These are phyloP conservation scores for Leccinum rimulosum DNA, from an alignment of 768 basidiomycete genomes.

Conservation along the genomic window DNA sequence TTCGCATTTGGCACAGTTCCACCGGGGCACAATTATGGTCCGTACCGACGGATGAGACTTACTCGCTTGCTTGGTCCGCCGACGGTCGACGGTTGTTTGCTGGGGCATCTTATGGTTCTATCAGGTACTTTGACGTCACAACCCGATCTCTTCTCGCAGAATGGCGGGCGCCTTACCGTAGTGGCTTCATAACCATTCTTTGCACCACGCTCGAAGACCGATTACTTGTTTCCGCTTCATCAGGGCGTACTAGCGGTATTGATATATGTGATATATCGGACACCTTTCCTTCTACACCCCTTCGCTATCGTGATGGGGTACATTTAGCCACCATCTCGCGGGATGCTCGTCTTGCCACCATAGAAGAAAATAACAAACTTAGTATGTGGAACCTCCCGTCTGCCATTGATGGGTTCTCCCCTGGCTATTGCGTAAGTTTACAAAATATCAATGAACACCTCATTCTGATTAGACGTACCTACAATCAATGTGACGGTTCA, in stretches of 20 bases:
- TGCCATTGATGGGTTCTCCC: background rate
- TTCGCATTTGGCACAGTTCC: slow-evolving; percentile 14
- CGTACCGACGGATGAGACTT: background rate
- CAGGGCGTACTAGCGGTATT: background rate
- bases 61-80: slow-evolving; percentile 17
- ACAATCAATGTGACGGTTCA: background rate
- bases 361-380: background rate
- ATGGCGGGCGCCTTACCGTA: background rate
- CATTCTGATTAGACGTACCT: background rate
- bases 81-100: slow-evolving; percentile 15
- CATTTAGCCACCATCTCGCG: slow-evolving; percentile 1
- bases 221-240: slow-evolving; percentile 1
- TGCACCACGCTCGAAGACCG: background rate
- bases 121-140: slow-evolving; percentile 9
- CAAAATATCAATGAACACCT: too few relatives aligned
- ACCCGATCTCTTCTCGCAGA: background rate
- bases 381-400: background rate
- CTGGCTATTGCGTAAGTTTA: slow-evolving; percentile 1
- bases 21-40: slow-evolving; percentile 6
- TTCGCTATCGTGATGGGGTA: background rate
- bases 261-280: slow-evolving; percentile 14
- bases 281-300: background rate
- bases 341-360: slow-evolving; percentile 2
- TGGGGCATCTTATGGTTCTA: slow-evolving; percentile 5
- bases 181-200: slow-evolving; percentile 9